These are phyloP conservation scores for Boletellus sp. DNA, from an alignment of 768 basidiomycete species.

Conservation along the genomic window DNA sequence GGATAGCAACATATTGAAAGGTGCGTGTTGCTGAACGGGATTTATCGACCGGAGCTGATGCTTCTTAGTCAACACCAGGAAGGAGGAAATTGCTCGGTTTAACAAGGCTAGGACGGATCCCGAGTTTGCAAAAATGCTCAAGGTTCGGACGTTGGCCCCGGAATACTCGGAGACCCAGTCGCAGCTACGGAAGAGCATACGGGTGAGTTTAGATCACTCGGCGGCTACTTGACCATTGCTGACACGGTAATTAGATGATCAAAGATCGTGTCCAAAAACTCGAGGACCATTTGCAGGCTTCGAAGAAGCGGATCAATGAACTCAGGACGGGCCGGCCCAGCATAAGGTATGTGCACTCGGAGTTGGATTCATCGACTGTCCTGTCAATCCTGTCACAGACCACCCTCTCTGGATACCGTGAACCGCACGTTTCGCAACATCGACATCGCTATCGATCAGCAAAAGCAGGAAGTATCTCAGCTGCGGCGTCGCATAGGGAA, in stretches of 20 bases:
- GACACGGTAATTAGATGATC: constrained; percentile 45
- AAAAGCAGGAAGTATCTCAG: constrained; percentile 48
- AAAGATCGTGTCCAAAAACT: constrained; percentile 74
- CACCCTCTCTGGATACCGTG: constrained; percentile 82
- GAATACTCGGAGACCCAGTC: constrained; percentile 84
- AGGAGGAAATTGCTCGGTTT: constrained; percentile 81
- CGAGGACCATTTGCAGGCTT: constrained; percentile 64
- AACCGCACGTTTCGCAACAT: constrained; percentile 83
- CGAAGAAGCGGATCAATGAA: constrained; percentile 66
- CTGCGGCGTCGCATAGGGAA: constrained; percentile 53
- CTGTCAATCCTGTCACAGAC: constrained; percentile 40
- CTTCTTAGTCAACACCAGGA: constrained; percentile 66
- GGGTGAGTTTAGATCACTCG: constrained; percentile 43
- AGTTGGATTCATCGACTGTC: neutral
- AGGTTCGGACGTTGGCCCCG: constrained; percentile 75
- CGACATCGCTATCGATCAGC: constrained; percentile 63
- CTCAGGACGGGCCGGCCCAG: constrained; percentile 57
- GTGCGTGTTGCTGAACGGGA: constrained; percentile 33
- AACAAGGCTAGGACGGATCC: constrained; percentile 73
- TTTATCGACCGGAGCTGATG: neutral
- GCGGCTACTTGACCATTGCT: constrained; percentile 3
- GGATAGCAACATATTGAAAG: constrained; percentile 65
- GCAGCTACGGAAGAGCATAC: constrained; percentile 65
- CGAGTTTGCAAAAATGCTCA: constrained; percentile 73
- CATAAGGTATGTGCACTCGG: constrained; percentile 49